phyloP scores from a whole-genome alignment of 2,329 filamentous ascomycete genomes.

The Aspergillus bombycis region DNA sequence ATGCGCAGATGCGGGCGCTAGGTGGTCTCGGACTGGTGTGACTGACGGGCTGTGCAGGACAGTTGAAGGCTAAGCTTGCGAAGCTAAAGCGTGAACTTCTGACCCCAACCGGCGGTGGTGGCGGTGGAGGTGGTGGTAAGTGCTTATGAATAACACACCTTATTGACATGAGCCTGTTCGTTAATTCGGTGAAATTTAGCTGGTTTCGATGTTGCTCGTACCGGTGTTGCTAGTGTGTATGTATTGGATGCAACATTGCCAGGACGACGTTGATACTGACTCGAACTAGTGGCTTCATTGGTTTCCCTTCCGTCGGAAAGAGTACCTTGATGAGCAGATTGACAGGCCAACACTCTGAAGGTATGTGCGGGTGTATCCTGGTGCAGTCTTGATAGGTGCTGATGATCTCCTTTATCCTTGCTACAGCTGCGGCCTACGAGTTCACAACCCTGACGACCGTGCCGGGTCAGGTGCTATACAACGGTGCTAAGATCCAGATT shows the following conservation, averaged over 20 bases:
- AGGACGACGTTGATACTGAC: conserved; percentile 19
- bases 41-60: conserved; percentile 52
- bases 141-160: background rate
- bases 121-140: conserved; percentile 74
- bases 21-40: conserved; percentile 12
- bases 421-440: conserved; percentile 83
- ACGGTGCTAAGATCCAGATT: conserved; percentile 96
- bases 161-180: background rate
- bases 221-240: conserved; percentile 88
- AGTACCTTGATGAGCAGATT: conserved; percentile 94
- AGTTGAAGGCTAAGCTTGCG: conserved; percentile 96
- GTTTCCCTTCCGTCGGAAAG: conserved; percentile 97
- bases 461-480: conserved; percentile 93
- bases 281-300: conserved; percentile 74
- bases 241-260: conserved; percentile 28
- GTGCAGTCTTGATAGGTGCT: conserved; percentile 9
- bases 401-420: conserved; percentile 15
- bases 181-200: conserved; percentile 46
- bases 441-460: conserved; percentile 98
- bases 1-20: conserved; percentile 22
- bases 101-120: conserved; percentile 71
- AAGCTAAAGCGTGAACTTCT: conserved; percentile 97
- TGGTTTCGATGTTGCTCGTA: conserved; percentile 96
- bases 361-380: conserved; percentile 29
- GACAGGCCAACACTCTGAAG: conserved; percentile 94